Conservation (phyloP, 352 stramenopile genomes). For the Lagenidium giganteum region DNA sequence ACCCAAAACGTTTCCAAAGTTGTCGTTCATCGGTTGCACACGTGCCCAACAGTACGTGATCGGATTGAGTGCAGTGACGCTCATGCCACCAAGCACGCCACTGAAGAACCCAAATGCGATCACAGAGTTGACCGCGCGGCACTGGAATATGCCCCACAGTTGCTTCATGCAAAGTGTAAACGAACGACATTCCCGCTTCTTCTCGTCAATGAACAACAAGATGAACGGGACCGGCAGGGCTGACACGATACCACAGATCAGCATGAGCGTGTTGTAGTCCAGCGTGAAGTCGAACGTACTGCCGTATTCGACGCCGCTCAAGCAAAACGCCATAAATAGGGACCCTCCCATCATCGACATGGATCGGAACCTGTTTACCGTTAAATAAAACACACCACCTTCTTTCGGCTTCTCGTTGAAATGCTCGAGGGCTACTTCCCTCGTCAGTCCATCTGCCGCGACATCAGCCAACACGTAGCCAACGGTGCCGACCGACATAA, state of each 20-base stretch:
- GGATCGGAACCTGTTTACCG: conserved; percentile 23
- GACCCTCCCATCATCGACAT: conserved; percentile 43
- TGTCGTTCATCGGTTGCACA: conserved; percentile 52
- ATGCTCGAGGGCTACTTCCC: conserved; percentile 24
- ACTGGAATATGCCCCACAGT: conserved; percentile 33
- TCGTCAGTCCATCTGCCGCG: conserved; percentile 52
- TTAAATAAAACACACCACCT: conserved; percentile 21
- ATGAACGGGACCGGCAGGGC: conserved; percentile 29
- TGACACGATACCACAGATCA: conserved; percentile 23
- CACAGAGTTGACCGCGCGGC: conserved; percentile 32
- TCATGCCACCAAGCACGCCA: conserved; percentile 29
- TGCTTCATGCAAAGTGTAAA: conserved; percentile 17
- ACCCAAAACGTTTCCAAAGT: conserved; percentile 41
- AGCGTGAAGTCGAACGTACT: conserved; percentile 53
- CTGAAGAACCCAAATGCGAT: conserved; percentile 35
- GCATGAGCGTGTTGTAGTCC: conserved; percentile 41
- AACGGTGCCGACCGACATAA: conserved; percentile 65
- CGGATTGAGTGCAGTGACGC: conserved; percentile 31
- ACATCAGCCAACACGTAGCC: conserved; percentile 80
- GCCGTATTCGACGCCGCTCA: conserved; percentile 58
- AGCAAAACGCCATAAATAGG: conserved; percentile 46
- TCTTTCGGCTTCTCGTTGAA: conserved; percentile 31
- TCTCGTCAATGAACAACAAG: conserved; percentile 18
- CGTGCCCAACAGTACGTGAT: conserved; percentile 41
- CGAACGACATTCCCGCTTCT: conserved; percentile 8